phyloP scores from a whole-genome alignment of 2,329 filamentous ascomycete species.

The Trichoderma sp. region DNA sequence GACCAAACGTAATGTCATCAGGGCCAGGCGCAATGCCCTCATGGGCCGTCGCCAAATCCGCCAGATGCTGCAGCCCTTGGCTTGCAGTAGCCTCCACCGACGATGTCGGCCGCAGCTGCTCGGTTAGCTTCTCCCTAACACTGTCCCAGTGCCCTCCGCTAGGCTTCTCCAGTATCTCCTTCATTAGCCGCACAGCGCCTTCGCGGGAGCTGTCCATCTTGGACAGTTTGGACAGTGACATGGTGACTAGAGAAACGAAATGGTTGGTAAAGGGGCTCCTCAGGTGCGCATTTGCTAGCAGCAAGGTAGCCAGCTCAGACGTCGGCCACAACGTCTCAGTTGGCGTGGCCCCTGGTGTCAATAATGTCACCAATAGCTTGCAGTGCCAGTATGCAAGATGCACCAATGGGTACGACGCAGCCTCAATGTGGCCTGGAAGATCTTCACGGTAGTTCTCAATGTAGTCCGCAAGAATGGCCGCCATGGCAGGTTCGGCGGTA shows the following conservation, averaged over 20 bases:
- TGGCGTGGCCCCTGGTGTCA: conserved; percentile 54
- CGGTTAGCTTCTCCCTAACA: conserved; percentile 46
- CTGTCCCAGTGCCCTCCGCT: conserved; percentile 55
- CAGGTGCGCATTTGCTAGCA: conserved; percentile 54
- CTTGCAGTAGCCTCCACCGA: conserved; percentile 44
- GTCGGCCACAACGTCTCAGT: conserved; percentile 60
- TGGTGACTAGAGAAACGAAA: conserved; percentile 57
- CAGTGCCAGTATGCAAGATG: conserved; percentile 70
- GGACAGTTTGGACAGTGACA: conserved; percentile 60
- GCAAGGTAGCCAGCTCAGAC: conserved; percentile 56
- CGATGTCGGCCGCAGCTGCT: conserved; percentile 36
- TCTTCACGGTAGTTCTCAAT: conserved; percentile 64
- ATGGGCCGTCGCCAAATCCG: conserved; percentile 53
- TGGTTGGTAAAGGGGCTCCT: conserved; percentile 66
- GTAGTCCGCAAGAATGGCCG: conserved; percentile 37
- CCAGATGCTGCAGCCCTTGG: conserved; percentile 59
- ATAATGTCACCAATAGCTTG: conserved; percentile 61
- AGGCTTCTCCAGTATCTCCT: conserved; percentile 55
- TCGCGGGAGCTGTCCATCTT: conserved; percentile 55
- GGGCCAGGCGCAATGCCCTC: conserved; percentile 33
- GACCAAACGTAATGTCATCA: conserved; percentile 34
- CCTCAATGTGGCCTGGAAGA: conserved; percentile 57
- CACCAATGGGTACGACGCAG: conserved; percentile 52
- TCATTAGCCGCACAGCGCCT: conserved; percentile 55
- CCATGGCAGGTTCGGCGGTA: conserved; percentile 36